Evolutionary conservation across 1,139 yeast genomes (phyloP), one percentile per base, ranked within the genome.

Genomic region (Yamadazyma mexicana): DNA sequence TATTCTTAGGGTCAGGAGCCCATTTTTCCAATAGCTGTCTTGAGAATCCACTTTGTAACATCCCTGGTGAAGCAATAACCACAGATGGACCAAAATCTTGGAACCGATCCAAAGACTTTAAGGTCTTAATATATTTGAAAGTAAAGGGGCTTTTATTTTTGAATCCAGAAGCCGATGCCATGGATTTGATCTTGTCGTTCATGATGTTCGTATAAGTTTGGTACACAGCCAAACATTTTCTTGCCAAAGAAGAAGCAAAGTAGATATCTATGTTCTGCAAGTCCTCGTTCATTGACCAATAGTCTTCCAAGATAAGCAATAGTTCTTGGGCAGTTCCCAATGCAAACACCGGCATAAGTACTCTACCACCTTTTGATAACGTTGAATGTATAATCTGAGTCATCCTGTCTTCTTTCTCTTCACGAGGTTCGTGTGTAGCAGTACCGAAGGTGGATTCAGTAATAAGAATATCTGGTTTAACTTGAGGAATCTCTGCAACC

Each of bases 401-500:
- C 50, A 92, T 67, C 52, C 92, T 77, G 11, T 78, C 71, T 58
- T 92, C 98, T 59, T 92, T 84, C 45, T 87, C 96, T 17, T 77
- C 62, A 48, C 97, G 71, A 2, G 97, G 95, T 57, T 89, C 96
- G 58, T 91, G 96, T 0, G 96, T 88, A 37, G 97, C 98, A 0
- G 98, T 94, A 38, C 98, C 99, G 60, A 91, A 92, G 0, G 99
- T 92, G 3, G 97, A 87, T 61, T 92, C 99, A 1, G 95, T 86
- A 51, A 92, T 91, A 36, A 94, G 70, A 33, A 92, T 77, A 62
- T 94, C 98, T 0, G 98, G 97, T 46, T 85, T 76, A 27, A 76
- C 74, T 1, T 94, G 87, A 0, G 99, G 99, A 1, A 92, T 83
- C 61, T 94, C 98, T 0, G 98, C 99, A 5, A 91, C 82, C 55